Percentiles rank a stretch among this genome's conserved stretches.
Evolutionary conservation across 768 basidiomycete genomes (phyloP).

Genomic region (Rhodosporidiobolus sp.): DNA sequence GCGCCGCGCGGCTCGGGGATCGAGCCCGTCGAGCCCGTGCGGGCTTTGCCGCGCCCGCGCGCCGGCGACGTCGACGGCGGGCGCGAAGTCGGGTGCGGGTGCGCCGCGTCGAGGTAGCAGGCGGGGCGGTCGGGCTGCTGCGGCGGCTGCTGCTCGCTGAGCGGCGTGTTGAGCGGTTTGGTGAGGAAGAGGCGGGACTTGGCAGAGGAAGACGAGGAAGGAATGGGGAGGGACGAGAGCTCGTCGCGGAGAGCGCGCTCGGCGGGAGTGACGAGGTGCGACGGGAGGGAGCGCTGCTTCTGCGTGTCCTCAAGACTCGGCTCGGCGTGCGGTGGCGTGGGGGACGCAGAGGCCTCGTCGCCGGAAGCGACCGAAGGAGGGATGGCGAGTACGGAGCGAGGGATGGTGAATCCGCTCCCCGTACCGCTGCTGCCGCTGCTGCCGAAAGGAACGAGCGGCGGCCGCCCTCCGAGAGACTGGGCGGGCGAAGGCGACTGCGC

Average conservation of each 20-base stretch:
- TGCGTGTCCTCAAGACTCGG: too few relatives aligned
- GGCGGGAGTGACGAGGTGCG: constrained; percentile 25
- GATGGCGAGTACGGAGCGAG: background rate
- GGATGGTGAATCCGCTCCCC: background rate
- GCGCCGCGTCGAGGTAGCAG: background rate
- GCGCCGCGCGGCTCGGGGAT: constrained; percentile 17
- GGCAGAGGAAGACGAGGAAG: background rate
- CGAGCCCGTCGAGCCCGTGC: constrained; percentile 9
- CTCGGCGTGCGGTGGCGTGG: background rate
- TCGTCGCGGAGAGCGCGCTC: constrained; percentile 31
- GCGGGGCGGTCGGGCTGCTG: background rate
- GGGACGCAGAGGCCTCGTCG: background rate
- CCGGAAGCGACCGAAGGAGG: background rate
- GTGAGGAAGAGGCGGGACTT: background rate
- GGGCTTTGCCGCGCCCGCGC: background rate
- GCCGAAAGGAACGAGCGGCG: background rate
- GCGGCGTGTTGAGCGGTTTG: background rate
- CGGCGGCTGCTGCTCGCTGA: background rate
- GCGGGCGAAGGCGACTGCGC: constrained; percentile 8
- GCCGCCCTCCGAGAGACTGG: background rate
- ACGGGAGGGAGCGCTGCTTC: background rate
- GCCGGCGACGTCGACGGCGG: background rate
- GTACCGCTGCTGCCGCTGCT: too few relatives aligned
- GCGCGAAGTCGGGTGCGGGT: background rate
- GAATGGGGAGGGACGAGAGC: background rate